These are phyloP conservation scores for Nymphaea thermarum DNA, from an alignment of 164 flowering plant species.

Conservation along the genomic window DNA sequence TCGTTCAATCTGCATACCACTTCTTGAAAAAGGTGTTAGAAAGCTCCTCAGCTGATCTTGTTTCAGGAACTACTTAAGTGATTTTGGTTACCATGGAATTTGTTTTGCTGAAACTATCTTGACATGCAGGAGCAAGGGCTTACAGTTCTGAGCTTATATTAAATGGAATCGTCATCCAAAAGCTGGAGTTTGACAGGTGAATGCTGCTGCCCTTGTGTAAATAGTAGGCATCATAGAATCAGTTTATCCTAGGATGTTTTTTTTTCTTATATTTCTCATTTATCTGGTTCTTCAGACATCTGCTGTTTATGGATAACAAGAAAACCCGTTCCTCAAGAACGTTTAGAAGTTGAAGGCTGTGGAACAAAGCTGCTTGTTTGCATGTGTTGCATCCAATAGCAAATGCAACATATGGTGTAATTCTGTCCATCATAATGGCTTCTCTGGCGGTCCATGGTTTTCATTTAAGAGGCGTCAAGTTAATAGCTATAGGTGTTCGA, in stretches of 20 bases:
- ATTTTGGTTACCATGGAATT: not conserved
- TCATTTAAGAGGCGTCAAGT: not conserved
- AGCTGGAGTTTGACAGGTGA: slow-evolving; percentile 74
- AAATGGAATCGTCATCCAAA: slow-evolving; percentile 87
- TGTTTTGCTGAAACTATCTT: not conserved
- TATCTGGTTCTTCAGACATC: not conserved
- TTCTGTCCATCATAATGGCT: not conserved
- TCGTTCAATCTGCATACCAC: slow-evolving; percentile 51
- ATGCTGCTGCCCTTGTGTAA: slow-evolving; percentile 3
- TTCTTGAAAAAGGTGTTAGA: slow-evolving; percentile 61
- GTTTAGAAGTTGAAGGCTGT: not conserved
- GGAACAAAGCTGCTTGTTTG: not conserved
- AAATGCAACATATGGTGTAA: not conserved
- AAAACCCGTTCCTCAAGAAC: not conserved
- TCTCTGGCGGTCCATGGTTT: not conserved
- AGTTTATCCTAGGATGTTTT: not conserved
- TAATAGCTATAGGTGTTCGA: no score
- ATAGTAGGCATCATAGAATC: no score
- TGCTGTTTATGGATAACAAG: not conserved
- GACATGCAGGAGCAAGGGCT: slow-evolving; percentile 56
- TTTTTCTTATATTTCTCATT: not conserved
- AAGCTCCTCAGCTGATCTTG: not conserved
- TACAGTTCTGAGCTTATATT: slow-evolving; percentile 78
- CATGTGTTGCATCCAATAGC: not conserved
- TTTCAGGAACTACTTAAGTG: not conserved